Percentiles rank a stretch among this genome's conserved stretches.
Evolutionary conservation across 2,329 filamentous ascomycete species (phyloP).

Genomic region (Aspergillus clavatus): DNA sequence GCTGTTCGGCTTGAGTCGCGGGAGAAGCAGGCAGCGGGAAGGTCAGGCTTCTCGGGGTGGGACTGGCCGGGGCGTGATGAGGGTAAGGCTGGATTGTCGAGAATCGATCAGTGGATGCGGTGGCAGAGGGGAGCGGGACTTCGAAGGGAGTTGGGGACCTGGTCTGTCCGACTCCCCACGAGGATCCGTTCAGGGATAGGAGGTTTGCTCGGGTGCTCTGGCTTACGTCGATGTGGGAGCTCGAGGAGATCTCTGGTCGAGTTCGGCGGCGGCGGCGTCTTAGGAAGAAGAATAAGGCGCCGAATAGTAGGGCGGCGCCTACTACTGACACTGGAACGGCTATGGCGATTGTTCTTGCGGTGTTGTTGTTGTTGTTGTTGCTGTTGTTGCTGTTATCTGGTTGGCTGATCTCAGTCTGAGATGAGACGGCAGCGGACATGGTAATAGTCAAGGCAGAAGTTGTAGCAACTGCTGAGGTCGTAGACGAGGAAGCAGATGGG

Average conservation of each 20-base stretch:
- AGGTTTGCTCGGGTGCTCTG: conserved; percentile 4
- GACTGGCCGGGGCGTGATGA: background rate
- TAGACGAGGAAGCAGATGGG: background rate
- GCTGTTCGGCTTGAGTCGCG: background rate
- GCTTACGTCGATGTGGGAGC: conserved; percentile 7
- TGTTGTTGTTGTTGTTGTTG: conserved; percentile 3
- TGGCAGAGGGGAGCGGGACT: conserved; percentile 2
- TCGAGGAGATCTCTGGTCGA: conserved; percentile 8
- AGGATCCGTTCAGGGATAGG: conserved; percentile 5
- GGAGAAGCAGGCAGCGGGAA: conserved; percentile 3
- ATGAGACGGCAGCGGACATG: background rate
- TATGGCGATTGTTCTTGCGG: conserved; percentile 27
- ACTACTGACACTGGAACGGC: conserved; percentile 31
- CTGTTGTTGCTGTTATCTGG: background rate
- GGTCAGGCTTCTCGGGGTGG: conserved; percentile 5
- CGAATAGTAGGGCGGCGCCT: conserved; percentile 20
- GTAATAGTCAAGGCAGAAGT: too few relatives aligned
- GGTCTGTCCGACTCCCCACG: conserved; percentile 1
- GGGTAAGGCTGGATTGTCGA: background rate
- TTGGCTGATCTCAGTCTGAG: background rate
- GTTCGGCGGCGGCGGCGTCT: conserved; percentile 21
- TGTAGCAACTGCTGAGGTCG: too few relatives aligned
- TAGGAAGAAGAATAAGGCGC: conserved; percentile 23
- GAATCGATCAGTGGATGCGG: background rate
- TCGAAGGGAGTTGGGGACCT: conserved; percentile 3